These are phyloP conservation scores for Cucurbita argyrosperma DNA, from an alignment of 306 rosid species.

Conservation along the genomic window DNA sequence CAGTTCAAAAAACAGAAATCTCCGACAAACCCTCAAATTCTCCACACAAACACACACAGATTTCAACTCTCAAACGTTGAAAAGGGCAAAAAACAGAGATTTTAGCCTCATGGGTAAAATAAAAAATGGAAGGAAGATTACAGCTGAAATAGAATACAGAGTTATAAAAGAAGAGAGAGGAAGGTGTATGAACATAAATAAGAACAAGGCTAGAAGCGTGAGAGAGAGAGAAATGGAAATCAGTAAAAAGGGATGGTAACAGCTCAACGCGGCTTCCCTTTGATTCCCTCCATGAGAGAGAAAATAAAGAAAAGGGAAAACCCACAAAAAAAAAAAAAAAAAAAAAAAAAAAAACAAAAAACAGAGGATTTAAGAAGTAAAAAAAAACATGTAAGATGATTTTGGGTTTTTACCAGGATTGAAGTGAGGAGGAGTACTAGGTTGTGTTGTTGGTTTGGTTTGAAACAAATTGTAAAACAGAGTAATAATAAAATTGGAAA, in stretches of 20 bases:
- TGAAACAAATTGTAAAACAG: neutral
- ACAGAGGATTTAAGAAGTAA: neutral
- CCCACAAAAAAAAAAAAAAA: neutral
- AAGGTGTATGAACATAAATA: conserved; percentile 9
- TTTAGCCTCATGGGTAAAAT: conserved; percentile 40
- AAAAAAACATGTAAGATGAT: neutral
- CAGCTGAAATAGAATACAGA: conserved; percentile 14
- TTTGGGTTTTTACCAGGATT: neutral
- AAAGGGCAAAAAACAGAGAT: neutral
- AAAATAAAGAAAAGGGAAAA: neutral
- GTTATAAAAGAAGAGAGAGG: conserved; percentile 20
- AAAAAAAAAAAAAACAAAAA: neutral
- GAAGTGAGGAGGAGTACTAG: neutral
- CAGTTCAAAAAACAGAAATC: neutral
- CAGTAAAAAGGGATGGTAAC: conserved; percentile 23
- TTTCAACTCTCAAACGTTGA: neutral
- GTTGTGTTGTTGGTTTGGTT: neutral
- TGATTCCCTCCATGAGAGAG: conserved; percentile 14
- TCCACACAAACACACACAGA: neutral
- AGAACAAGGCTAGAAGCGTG: conserved; percentile 3
- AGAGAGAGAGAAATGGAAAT: neutral
- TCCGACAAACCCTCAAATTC: neutral
- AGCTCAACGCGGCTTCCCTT: conserved; percentile 73
- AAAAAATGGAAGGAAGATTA: neutral
- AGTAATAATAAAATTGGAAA: neutral